Percentiles rank a stretch among this genome's conserved stretches.
Evolutionary conservation across 2,329 filamentous ascomycete species (phyloP).

Genomic region (Cladophialophora carrionii): DNA sequence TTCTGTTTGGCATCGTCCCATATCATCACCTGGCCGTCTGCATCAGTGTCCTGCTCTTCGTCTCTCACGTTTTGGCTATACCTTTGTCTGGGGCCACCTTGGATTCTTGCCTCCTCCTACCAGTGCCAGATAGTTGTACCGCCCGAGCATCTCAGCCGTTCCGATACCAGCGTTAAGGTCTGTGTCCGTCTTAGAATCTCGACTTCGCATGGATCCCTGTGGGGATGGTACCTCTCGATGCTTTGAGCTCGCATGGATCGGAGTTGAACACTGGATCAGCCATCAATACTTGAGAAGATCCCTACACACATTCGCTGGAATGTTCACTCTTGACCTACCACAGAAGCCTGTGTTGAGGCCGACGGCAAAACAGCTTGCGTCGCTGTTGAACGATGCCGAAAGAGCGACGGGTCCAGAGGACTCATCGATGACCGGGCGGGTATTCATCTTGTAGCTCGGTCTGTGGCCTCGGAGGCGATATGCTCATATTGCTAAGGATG

Average conservation of each 20-base stretch:
- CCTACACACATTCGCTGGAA: constrained; percentile 30
- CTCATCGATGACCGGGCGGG: constrained; percentile 79
- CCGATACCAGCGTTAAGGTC: constrained; percentile 83
- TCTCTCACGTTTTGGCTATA: constrained; percentile 40
- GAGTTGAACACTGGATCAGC: constrained; percentile 67
- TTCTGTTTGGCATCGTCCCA: constrained; percentile 87
- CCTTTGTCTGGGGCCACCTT: constrained; percentile 86
- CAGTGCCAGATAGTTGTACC: constrained; percentile 82
- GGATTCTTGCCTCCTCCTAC: constrained; percentile 85
- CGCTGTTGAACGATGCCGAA: constrained; percentile 82
- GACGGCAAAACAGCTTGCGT: constrained; percentile 82
- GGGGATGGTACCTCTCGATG: constrained; percentile 57
- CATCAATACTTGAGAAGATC: constrained; percentile 13
- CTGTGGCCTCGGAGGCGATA: not conserved
- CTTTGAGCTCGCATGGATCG: constrained; percentile 70
- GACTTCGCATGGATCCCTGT: not conserved
- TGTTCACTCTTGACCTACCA: constrained; percentile 57
- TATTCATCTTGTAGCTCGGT: constrained; percentile 69
- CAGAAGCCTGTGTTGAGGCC: constrained; percentile 85
- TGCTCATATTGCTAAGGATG: constrained; percentile 16
- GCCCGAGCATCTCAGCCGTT: constrained; percentile 82
- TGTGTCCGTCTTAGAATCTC: constrained; percentile 41
- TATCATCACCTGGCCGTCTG: constrained; percentile 64
- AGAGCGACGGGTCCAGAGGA: constrained; percentile 74
- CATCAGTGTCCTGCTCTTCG: constrained; percentile 14